Evolutionary conservation across 129 eudicot genomes (phyloP), one percentile per base, ranked within the genome.

Genomic region (Flaveria sonorensis): DNA sequence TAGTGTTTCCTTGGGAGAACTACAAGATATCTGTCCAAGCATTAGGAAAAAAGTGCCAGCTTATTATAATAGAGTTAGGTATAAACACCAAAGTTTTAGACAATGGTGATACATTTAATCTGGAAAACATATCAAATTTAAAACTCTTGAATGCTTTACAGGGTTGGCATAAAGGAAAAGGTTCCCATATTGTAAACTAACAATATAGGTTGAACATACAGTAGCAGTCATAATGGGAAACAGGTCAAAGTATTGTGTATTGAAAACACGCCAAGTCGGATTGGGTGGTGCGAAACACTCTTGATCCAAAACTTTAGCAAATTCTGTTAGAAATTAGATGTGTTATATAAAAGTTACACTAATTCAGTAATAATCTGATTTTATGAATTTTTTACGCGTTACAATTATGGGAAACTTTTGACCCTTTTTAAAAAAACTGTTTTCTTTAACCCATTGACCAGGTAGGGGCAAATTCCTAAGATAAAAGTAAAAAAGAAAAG

Each of bases 1-100:
- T 72, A 77, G 56, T 77, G 75, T 59, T 71, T 66, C 75, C 64
- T 50, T 52, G 61, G 70, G 66, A 75, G 75, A 65, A 64, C 23
- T 45, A 42, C 21, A n/a, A 60, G 69, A 36, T 71, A 46, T 68
- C 53, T 42, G 42, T 59, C 64, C 28, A 77, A 53, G 65, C 66
- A 74, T 48, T 48, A 72, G 79, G 61, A 48, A 76, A 77, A 82
- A 64, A 74, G 76, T 66, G 50, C 66, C 32, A 72, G 7, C 32
- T 30, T 71, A 72, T 59, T 30, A 77, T 43, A 57, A 72, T 46
- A 78, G 64, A 71, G 39, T 71, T 73, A 72, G 78, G 75, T 65
- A 67, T 71, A 77, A 77, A 73, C 23, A 77, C 52, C 63, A 42
- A 75, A 12, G 42, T 40, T 20, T 64, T 76, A 76, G 68, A 42